A percentile compares a stretch with the other conserved stretches of the same genome.
Conservation (phyloP, 2,329 filamentous ascomycete species). For the Bimuria novae-zelandiae region DNA sequence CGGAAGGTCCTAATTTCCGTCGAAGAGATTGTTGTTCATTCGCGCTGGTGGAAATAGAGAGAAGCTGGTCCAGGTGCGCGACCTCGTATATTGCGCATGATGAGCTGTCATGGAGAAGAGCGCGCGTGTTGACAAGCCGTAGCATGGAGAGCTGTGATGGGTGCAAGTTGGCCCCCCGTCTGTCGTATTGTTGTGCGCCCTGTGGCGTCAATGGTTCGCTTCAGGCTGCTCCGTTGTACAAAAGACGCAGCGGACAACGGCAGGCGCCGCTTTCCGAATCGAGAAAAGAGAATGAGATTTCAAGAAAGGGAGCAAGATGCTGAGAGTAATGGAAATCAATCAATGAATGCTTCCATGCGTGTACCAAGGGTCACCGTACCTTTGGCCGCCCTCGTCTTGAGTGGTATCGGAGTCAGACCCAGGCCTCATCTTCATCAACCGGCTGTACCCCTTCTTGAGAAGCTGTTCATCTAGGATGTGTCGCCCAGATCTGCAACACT, state of each 20-base stretch:
- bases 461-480: slow-evolving; percentile 7
- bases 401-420: slow-evolving; percentile 1
- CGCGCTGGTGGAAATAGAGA: not conserved
- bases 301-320: not conserved
- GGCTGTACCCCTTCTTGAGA: not conserved
- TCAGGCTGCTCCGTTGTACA: slow-evolving; percentile 10
- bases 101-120: slow-evolving; percentile 18
- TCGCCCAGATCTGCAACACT: slow-evolving; percentile 8
- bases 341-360: too few relatives aligned
- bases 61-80: not conserved
- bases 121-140: slow-evolving; percentile 14
- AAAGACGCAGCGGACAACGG: not conserved
- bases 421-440: not conserved
- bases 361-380: too few relatives aligned
- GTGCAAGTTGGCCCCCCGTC: slow-evolving; percentile 18
- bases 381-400: not conserved
- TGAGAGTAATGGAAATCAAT: not conserved
- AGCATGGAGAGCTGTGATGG: slow-evolving; percentile 26
- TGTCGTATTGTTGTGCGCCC: slow-evolving; percentile 35
- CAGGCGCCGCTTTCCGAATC: not conserved
- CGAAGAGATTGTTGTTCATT: slow-evolving; percentile 1
- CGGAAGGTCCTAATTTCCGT: slow-evolving; percentile 13
- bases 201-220: slow-evolving; percentile 14
- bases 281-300: not conserved
- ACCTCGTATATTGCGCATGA: slow-evolving; percentile 5